Evolutionary conservation across 495 filamentous ascomycete species (phyloP).

Genomic region (Platismatia glauca): DNA sequence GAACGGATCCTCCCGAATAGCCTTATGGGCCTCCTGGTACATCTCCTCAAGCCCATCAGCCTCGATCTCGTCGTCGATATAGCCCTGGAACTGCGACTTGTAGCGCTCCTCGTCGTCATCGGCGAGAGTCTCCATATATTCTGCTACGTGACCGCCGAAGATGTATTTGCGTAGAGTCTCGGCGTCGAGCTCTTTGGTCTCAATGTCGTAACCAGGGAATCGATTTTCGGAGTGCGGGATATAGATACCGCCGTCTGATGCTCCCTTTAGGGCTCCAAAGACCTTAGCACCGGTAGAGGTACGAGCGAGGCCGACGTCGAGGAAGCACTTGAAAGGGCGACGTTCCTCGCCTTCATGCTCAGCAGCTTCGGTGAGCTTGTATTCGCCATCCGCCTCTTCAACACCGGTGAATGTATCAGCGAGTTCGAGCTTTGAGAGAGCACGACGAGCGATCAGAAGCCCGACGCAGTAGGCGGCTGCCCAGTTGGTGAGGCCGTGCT

Average conservation of each 20-base stretch:
- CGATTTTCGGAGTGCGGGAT: slow-evolving; percentile 97
- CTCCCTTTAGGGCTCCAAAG: slow-evolving; percentile 99
- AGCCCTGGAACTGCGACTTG: slow-evolving; percentile 93
- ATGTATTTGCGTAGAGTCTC: slow-evolving; percentile 99
- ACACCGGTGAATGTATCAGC: slow-evolving; percentile 87
- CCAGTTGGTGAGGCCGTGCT: slow-evolving; percentile 99
- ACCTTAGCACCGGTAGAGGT: slow-evolving; percentile 97
- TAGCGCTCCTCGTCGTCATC: slow-evolving; percentile 99
- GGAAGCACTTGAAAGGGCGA: slow-evolving; percentile 96
- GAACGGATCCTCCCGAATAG: slow-evolving; percentile 95
- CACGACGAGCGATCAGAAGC: slow-evolving; percentile 91
- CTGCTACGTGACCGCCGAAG: slow-evolving; percentile 92
- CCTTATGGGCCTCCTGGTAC: slow-evolving; percentile 88
- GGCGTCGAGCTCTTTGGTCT: slow-evolving; percentile 92
- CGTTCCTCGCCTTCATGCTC: slow-evolving; percentile 76
- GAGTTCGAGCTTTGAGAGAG: slow-evolving; percentile 90
- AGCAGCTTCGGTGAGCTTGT: slow-evolving; percentile 80
- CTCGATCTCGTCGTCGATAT: slow-evolving; percentile 93
- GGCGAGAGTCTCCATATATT: slow-evolving; percentile 99
- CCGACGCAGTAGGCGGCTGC: slow-evolving; percentile 93
- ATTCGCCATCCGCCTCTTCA: slow-evolving; percentile 92
- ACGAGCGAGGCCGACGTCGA: slow-evolving; percentile 93
- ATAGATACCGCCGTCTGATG: slow-evolving; percentile 93
- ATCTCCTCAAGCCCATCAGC: slow-evolving; percentile 96
- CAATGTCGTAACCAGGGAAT: slow-evolving; percentile 97